These are phyloP conservation scores for Blastobotrys niveus DNA, from an alignment of 1,139 yeast species.

Conservation along the genomic window DNA sequence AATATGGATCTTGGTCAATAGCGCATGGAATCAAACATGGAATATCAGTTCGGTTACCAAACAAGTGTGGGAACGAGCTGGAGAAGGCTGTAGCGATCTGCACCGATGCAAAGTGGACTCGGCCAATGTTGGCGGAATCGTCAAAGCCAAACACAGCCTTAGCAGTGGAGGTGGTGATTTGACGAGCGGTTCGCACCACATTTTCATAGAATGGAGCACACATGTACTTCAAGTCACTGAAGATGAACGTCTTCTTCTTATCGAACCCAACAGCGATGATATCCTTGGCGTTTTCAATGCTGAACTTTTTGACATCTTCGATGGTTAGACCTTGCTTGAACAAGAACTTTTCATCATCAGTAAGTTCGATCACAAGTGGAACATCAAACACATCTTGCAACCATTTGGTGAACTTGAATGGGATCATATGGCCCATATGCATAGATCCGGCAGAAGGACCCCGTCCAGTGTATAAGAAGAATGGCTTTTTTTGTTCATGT, in stretches of 20 bases:
- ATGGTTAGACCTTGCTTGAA: slow-evolving; percentile 87
- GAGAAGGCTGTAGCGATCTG: slow-evolving; percentile 97
- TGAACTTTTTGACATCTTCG: slow-evolving; percentile 76
- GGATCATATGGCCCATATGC: slow-evolving; percentile 97
- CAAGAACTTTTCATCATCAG: slow-evolving; percentile 96
- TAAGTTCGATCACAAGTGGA: slow-evolving; percentile 91
- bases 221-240: slow-evolving; percentile 89
- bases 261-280: slow-evolving; percentile 93
- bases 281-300: slow-evolving; percentile 76
- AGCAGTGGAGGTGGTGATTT: slow-evolving; percentile 92
- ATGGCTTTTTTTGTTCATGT: slow-evolving; percentile 92
- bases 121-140: slow-evolving; percentile 93
- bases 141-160: slow-evolving; percentile 96
- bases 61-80: slow-evolving; percentile 88
- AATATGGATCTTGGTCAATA: slow-evolving; percentile 98
- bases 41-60: slow-evolving; percentile 70
- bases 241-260: slow-evolving; percentile 89
- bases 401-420: slow-evolving; percentile 95
- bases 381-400: slow-evolving; percentile 95
- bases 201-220: slow-evolving; percentile 92
- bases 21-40: slow-evolving; percentile 99
- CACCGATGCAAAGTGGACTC: slow-evolving; percentile 88
- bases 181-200: slow-evolving; percentile 89
- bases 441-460: slow-evolving; percentile 94
- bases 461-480: slow-evolving; percentile 94